Evolutionary conservation across 768 basidiomycete genomes (phyloP).

Genomic region (Lactarius hengduanensis): DNA sequence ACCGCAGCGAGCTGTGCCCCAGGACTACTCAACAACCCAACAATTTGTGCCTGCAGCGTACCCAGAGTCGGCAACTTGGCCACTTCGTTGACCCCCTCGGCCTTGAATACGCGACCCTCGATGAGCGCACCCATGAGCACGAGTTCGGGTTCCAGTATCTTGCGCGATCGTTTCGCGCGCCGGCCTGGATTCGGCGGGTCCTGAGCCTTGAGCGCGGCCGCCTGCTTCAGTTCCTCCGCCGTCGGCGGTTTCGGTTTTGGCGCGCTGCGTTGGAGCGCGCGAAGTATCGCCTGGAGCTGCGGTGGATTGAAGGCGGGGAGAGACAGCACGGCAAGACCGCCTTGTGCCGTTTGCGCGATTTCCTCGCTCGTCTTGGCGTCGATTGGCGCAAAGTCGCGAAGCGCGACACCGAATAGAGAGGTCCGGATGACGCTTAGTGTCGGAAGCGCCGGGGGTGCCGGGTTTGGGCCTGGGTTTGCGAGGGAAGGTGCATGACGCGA

Average conservation of each 20-base stretch:
- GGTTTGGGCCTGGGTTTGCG: slow-evolving; percentile 32
- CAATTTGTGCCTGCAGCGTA: slow-evolving; percentile 75
- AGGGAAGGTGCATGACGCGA: slow-evolving; percentile 38
- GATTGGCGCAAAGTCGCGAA: slow-evolving; percentile 58
- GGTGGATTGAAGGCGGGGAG: slow-evolving; percentile 71
- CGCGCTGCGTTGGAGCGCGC: slow-evolving; percentile 61
- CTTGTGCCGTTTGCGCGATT: slow-evolving; percentile 57
- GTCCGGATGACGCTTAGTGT: slow-evolving; percentile 71
- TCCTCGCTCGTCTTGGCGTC: slow-evolving; percentile 47
- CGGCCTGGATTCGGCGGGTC: slow-evolving; percentile 69
- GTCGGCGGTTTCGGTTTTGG: slow-evolving; percentile 58
- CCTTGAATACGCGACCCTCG: slow-evolving; percentile 69
- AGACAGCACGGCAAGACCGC: slow-evolving; percentile 63
- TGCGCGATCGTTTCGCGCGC: slow-evolving; percentile 58
- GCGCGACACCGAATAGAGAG: slow-evolving; percentile 74
- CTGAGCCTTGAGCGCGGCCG: slow-evolving; percentile 50
- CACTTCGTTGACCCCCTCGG: slow-evolving; percentile 57
- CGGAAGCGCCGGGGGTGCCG: slow-evolving; percentile 37
- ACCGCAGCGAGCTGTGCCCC: slow-evolving; percentile 71
- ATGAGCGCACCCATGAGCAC: slow-evolving; percentile 75
- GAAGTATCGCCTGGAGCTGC: slow-evolving; percentile 63
- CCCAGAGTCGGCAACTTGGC: slow-evolving; percentile 77
- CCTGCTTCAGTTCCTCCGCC: slow-evolving; percentile 49
- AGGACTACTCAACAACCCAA: slow-evolving; percentile 78
- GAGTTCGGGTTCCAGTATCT: slow-evolving; percentile 60